Conservation (phyloP, 768 basidiomycete species). For the Suillus subalutaceus region DNA sequence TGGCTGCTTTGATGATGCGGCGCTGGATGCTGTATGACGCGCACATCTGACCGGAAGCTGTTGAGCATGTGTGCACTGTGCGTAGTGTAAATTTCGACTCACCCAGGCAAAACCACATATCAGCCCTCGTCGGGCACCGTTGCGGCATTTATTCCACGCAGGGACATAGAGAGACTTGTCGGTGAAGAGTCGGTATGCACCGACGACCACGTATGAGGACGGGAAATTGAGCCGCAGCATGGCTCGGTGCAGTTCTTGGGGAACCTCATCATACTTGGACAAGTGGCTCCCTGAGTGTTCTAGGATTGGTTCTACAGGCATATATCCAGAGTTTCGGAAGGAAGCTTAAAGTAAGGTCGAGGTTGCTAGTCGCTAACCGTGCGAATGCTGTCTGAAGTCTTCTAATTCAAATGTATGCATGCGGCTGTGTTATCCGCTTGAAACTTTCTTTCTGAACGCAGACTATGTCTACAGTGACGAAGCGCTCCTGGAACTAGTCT, state of each 20-base stretch:
- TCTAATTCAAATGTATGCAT: too few species aligned
- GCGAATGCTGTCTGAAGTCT: background rate
- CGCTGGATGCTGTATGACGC: conserved; percentile 75
- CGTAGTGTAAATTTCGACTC: conserved; percentile 21
- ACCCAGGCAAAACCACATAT: conserved; percentile 76
- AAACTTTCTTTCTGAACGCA: too few species aligned
- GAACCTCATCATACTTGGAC: conserved; percentile 36
- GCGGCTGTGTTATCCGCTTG: too few species aligned
- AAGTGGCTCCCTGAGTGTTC: background rate
- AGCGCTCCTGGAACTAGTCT: too few species aligned
- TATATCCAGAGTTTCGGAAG: background rate
- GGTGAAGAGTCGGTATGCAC: conserved; percentile 79
- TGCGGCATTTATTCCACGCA: conserved; percentile 83
- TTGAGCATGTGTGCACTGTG: conserved; percentile 10
- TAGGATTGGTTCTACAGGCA: background rate
- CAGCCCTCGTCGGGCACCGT: conserved; percentile 72
- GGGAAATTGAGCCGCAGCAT: conserved; percentile 70
- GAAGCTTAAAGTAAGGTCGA: background rate
- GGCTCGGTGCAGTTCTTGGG: conserved; percentile 52
- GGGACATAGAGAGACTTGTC: conserved; percentile 71
- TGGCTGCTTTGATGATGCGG: conserved; percentile 53
- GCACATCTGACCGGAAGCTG: conserved; percentile 45
- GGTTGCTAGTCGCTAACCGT: background rate
- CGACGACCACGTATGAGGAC: conserved; percentile 84
- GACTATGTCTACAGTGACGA: too few species aligned